Base-by-base conservation (phyloP, 2,329 filamentous ascomycete species). In the Onygenales sp. region DNA sequence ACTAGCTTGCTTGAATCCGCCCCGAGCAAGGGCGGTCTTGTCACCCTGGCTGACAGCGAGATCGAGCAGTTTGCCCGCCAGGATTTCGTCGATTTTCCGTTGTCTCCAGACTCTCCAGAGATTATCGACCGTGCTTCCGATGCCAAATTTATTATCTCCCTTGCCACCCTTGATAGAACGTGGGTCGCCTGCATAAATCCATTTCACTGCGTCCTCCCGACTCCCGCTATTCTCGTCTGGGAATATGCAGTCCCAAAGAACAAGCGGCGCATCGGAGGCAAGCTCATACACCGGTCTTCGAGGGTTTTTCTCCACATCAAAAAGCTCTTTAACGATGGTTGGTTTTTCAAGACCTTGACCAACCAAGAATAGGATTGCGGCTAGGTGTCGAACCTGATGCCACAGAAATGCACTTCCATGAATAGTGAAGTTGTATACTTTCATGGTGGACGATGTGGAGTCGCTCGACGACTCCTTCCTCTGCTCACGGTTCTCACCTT, bases 361-460 rank as follows among this genome's bases (percentile, higher is more conserved):
- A 7, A 97, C 84, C 9, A 93, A 76, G 74, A 98, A 97, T n/a
- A 98, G 75, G 6, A 97, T 77, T 13, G 85, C 82, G n/a, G 94
- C 84, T 82, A 98, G 91, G 73, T 92, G 89, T 27, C 93, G 84
- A 60, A 98, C 94, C 73, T 98, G 93, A 72, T 98, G 93, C 93
- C 93, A 98, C 46, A 98, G 74, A 70, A 98, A 98, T 1, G 91
- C 93, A 7, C 87, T 90, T 17, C 93, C 93, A 60, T 91, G 83
- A 42, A 98, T 83, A 54, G 86, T 85, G 70, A 98, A 94, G 57
- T 86, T 85, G 73, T 94, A 97, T 11, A 96, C 80, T 64, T 89
- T 87, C 3, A 76, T 72, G 5, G 63, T 64, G 5, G 58, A 56
- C 6, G 83, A 65, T n/a, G 57, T 53, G 9, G 52, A 50, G 44